phyloP scores from a whole-genome alignment of 352 stramenopile species.

The Phytophthora ramorum region DNA sequence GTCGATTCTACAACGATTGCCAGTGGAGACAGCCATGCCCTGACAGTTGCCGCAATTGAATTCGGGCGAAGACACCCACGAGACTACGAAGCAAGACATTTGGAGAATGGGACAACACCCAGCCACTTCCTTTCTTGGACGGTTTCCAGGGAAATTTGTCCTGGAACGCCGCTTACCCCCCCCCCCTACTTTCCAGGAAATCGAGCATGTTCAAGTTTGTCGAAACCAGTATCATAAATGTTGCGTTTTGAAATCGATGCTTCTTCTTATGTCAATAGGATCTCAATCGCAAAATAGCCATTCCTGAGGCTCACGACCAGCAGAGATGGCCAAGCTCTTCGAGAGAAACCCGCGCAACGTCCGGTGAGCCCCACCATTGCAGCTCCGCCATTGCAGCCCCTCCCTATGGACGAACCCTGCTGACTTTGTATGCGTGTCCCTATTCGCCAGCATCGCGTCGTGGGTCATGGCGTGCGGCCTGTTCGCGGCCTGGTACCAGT shows the following conservation, averaged over 20 bases:
- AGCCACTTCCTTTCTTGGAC: too few species aligned
- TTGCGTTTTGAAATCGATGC: neutral
- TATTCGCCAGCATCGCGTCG: conserved; percentile 46
- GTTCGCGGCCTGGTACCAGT: conserved; percentile 56
- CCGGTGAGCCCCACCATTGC: conserved; percentile 26
- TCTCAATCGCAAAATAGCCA: neutral
- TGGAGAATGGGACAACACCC: too few species aligned
- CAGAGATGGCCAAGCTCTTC: conserved; percentile 42
- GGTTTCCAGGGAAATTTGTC: too few species aligned
- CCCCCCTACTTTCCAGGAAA: too few species aligned
- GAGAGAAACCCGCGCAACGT: conserved; percentile 53
- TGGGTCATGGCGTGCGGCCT: conserved; percentile 56
- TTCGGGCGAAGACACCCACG: neutral
- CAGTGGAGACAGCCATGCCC: neutral
- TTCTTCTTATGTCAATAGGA: neutral
- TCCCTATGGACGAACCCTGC: neutral
- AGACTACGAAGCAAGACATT: neutral
- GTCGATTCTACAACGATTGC: neutral
- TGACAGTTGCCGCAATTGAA: neutral
- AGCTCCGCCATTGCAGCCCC: neutral
- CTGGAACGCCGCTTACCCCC: too few species aligned
- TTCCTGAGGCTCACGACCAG: neutral
- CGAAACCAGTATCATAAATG: too few species aligned
- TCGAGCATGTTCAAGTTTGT: neutral
- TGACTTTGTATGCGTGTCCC: conserved; percentile 4